Evolutionary conservation across 176 grass and related monocot species (phyloP).

Genomic region (Carex kokanica): DNA sequence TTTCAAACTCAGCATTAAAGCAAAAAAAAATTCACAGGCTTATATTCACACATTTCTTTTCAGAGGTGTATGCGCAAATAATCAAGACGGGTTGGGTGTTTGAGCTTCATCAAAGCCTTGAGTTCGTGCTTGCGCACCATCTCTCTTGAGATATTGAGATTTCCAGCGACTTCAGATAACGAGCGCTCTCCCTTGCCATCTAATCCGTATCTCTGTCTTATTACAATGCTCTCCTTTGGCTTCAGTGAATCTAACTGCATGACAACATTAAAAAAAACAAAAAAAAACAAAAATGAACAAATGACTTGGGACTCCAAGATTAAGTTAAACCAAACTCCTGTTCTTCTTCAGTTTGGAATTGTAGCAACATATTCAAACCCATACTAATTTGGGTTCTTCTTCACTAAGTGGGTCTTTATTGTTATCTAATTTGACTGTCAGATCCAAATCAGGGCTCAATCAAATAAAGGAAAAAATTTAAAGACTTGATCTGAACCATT

Average conservation of each 20-base stretch:
- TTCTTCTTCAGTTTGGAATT: background rate
- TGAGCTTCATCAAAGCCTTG: conserved; percentile 97
- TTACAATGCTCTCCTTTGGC: conserved; percentile 91
- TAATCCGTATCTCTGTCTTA: conserved; percentile 78
- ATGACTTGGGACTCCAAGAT: background rate
- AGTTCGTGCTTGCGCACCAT: conserved; percentile 93
- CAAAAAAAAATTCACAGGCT: background rate
- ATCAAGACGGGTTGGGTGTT: conserved; percentile 72
- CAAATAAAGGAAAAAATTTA: background rate
- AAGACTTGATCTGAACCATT: background rate
- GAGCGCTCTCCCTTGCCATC: conserved; percentile 74
- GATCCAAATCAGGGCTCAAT: background rate
- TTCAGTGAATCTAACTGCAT: conserved; percentile 85
- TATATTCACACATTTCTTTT: conserved; percentile 21
- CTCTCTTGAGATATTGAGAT: conserved; percentile 79
- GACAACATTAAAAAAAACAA: background rate
- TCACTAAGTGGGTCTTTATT: background rate
- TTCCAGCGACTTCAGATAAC: conserved; percentile 69
- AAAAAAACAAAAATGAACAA: background rate
- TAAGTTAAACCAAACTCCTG: background rate
- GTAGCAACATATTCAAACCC: background rate
- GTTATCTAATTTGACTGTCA: background rate
- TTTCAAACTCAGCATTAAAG: background rate
- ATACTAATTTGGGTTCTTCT: background rate
- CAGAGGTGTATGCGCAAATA: conserved; percentile 81